phyloP scores from a whole-genome alignment of 805 yeast species.

The Candida sithepensis region DNA sequence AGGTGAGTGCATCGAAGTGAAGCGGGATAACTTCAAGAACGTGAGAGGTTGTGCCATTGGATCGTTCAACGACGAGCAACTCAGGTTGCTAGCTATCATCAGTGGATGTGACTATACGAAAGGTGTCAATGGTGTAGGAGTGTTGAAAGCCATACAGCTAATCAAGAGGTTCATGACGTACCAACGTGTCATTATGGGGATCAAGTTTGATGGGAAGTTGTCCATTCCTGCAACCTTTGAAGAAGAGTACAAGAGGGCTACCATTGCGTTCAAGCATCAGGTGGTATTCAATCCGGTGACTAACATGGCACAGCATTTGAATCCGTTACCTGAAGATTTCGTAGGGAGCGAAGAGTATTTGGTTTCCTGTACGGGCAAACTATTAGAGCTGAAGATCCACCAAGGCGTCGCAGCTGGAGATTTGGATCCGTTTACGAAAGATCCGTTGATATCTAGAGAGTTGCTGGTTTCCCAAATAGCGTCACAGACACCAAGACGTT shows the following conservation, averaged over 20 bases:
- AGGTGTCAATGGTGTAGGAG: constrained; percentile 80
- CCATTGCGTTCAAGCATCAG: constrained; percentile 77
- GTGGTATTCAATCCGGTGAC: constrained; percentile 73
- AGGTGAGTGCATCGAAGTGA: constrained; percentile 67
- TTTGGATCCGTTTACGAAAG: constrained; percentile 60
- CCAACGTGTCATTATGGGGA: constrained; percentile 52
- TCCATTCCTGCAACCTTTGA: constrained; percentile 55
- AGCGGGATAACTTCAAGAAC: constrained; percentile 47
- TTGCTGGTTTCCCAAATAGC: constrained; percentile 24
- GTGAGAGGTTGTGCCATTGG: constrained; percentile 38
- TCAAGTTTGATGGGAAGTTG: constrained; percentile 58
- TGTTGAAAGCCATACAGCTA: constrained; percentile 65
- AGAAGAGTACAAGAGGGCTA: constrained; percentile 62
- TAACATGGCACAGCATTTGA: constrained; percentile 51
- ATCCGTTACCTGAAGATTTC: constrained; percentile 46
- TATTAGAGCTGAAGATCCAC: constrained; percentile 46
- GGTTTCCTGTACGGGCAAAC: constrained; percentile 42
- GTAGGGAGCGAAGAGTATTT: constrained; percentile 24
- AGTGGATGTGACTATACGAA: constrained; percentile 97
- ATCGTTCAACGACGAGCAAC: constrained; percentile 49
- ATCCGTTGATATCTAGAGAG: constrained; percentile 46
- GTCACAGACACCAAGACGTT: neutral
- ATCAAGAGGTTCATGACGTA: constrained; percentile 49
- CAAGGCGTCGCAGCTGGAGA: constrained; percentile 58
- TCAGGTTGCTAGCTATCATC: constrained; percentile 74